Conservation (phyloP, 108 stramenopile genomes). For the Skeletonema tropicum region DNA sequence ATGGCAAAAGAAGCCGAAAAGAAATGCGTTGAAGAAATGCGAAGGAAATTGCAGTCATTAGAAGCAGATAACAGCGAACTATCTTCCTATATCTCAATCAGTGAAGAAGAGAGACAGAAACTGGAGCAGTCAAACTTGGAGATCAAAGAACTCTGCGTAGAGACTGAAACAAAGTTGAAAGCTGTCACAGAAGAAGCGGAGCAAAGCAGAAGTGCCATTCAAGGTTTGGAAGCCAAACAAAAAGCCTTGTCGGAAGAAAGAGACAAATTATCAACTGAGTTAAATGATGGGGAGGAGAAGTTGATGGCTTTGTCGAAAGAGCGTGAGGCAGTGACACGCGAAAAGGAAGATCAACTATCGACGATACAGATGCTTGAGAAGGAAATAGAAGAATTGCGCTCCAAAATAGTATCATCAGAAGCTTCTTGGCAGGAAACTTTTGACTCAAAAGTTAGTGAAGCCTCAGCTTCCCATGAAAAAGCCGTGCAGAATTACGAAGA, state of each 20-base stretch:
- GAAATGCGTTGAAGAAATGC: background rate
- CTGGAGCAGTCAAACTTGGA: background rate
- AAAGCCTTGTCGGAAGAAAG: constrained; percentile 2
- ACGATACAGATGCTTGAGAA: background rate
- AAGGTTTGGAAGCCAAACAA: constrained; percentile 11
- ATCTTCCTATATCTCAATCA: background rate
- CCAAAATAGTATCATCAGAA: background rate
- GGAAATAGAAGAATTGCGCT: constrained; percentile 3
- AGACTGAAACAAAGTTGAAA: constrained; percentile 8
- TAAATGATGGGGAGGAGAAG: background rate
- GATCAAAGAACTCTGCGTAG: constrained; percentile 1
- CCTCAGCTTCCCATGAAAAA: background rate
- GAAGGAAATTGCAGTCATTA: constrained; percentile 5
- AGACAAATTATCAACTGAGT: background rate
- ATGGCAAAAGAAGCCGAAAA: background rate
- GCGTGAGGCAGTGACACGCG: background rate
- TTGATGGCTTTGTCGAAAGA: background rate
- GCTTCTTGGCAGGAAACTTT: background rate
- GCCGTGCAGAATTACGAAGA: constrained; percentile 8
- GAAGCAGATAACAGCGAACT: background rate
- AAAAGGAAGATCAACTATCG: background rate
- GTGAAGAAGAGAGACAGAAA: constrained; percentile 7
- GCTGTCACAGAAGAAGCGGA: constrained; percentile 1
- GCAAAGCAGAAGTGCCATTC: background rate
- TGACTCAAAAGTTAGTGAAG: background rate